These are phyloP conservation scores for Ceratocystis colombiana DNA, from an alignment of 2,329 filamentous ascomycete genomes.

Conservation along the genomic window DNA sequence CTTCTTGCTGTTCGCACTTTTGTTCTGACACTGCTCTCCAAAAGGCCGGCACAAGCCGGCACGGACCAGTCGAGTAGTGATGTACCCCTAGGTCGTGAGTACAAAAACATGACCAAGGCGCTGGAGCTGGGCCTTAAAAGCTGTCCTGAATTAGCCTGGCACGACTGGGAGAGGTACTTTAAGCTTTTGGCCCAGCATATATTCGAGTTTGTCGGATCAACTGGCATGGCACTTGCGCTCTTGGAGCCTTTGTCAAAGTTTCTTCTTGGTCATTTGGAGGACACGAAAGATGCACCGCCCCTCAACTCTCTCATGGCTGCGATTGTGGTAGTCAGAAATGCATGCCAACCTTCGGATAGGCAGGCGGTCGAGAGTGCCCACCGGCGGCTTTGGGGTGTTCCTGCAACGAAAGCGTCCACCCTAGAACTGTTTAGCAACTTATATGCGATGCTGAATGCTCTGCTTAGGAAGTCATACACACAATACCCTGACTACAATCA, in stretches of 20 bases:
- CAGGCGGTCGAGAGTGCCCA: conserved; percentile 56
- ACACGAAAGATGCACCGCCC: conserved; percentile 19
- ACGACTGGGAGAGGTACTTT: conserved; percentile 47
- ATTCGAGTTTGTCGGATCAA: conserved; percentile 54
- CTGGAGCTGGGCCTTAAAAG: conserved; percentile 51
- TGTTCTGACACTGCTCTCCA: conserved; percentile 6
- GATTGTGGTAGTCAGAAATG: conserved; percentile 38
- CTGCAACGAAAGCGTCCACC: conserved; percentile 35
- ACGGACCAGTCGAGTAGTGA: conserved; percentile 15
- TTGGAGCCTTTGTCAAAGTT: conserved; percentile 60
- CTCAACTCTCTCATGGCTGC: conserved; percentile 33
- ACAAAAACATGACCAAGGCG: conserved; percentile 58
- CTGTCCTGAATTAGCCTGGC: conserved; percentile 40
- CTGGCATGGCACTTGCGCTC: conserved; percentile 53
- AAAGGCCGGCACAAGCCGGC: background rate
- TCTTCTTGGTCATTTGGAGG: conserved; percentile 27
- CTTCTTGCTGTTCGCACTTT: conserved; percentile 17
- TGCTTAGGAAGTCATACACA: conserved; percentile 48
- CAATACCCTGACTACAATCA: conserved; percentile 35
- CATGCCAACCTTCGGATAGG: conserved; percentile 48
- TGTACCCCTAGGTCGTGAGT: conserved; percentile 49
- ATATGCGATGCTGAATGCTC: conserved; percentile 48
- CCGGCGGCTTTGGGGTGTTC: conserved; percentile 55
- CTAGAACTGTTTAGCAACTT: conserved; percentile 57
- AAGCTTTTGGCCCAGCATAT: conserved; percentile 47